Evolutionary conservation across 2,329 filamentous ascomycete genomes (phyloP).

Genomic region (Sordariomycetes sp.): DNA sequence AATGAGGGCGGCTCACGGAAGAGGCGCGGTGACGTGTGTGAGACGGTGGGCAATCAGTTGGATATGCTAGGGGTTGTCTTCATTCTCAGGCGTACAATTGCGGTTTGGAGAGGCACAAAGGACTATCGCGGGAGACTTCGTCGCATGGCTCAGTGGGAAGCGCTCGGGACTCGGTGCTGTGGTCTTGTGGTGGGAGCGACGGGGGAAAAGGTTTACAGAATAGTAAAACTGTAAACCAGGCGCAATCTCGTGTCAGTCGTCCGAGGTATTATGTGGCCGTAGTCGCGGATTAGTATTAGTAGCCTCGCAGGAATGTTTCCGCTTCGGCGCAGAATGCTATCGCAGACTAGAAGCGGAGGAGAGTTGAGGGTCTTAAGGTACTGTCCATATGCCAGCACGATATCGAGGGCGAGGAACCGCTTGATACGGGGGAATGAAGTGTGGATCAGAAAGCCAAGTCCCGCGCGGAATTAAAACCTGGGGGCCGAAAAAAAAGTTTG

Average conservation of each 20-base stretch:
- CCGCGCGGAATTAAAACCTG: neutral
- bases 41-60: neutral
- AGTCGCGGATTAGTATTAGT: neutral
- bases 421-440: neutral
- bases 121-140: neutral
- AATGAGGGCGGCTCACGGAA: neutral
- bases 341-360: neutral
- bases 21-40: neutral
- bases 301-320: neutral
- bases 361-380: neutral
- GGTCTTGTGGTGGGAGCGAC: neutral
- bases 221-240: neutral
- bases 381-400: neutral
- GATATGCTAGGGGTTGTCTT: neutral
- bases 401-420: neutral
- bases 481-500: neutral
- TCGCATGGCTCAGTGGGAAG: neutral
- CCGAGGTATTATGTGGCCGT: neutral
- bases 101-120: neutral
- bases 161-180: neutral
- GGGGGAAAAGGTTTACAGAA: neutral
- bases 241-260: slow-evolving; percentile 3
- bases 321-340: neutral
- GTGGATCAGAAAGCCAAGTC: neutral
- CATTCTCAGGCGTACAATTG: slow-evolving; percentile 1